Conservation (phyloP, 2,329 filamentous ascomycete species). For the Penicillium freii region DNA sequence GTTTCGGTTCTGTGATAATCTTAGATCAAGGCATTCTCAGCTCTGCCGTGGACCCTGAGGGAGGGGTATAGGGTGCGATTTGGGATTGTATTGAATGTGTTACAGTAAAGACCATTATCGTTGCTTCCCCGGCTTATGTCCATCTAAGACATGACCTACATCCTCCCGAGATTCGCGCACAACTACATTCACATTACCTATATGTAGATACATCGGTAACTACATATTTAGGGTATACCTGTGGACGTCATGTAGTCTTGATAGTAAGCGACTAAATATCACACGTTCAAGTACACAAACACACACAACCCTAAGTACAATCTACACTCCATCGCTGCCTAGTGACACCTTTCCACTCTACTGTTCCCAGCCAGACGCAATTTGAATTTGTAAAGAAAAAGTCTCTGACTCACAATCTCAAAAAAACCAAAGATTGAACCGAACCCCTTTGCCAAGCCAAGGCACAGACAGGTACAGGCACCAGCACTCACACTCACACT, state of each 20-base stretch:
- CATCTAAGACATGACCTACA: background rate
- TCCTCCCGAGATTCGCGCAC: background rate
- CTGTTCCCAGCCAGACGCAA: background rate
- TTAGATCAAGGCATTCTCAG: background rate
- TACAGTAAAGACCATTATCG: background rate
- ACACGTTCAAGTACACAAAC: background rate
- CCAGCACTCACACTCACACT: background rate
- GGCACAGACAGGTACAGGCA: background rate
- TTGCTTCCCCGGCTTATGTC: background rate
- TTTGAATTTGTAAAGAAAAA: background rate
- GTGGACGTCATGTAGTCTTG: background rate
- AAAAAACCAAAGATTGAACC: background rate
- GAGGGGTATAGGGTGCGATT: background rate
- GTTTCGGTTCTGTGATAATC: background rate
- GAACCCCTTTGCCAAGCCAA: background rate
- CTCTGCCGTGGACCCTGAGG: background rate
- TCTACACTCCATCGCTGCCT: background rate
- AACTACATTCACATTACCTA: background rate
- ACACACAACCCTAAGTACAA: background rate
- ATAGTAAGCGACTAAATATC: background rate
- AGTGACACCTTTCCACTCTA: background rate
- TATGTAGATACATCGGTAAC: background rate
- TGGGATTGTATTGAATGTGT: background rate
- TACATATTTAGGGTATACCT: background rate
- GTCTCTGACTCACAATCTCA: background rate